Evolutionary conservation across 306 rosid genomes (phyloP), one percentile per base, ranked within the genome.

Genomic region (Datisca glomerata): DNA sequence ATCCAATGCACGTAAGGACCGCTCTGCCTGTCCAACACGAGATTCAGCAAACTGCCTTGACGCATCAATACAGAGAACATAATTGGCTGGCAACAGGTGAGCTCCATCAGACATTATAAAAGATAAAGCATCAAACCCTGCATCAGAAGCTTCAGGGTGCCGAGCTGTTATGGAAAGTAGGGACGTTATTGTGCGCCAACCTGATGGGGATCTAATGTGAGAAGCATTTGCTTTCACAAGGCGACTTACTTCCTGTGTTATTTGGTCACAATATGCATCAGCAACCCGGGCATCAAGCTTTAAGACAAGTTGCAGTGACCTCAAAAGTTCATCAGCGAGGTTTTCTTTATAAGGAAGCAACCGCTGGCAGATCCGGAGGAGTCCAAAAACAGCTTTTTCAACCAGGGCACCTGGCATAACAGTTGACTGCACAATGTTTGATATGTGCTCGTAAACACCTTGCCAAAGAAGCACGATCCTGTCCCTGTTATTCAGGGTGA

Each of bases 231-330:
- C 84, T 72, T 80, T 91, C 58, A 91, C 93, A 61, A 91, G 93
- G 53, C 95, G 96, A 48, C 78, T 73, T 54, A 91, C 86, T 80
- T 91, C 98, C 61, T 80, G 98, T 38, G 96, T 80, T 51, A 91
- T 91, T 60, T 91, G 98, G 49, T 91, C 98, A 58, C 98, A 80
- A 60, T 80, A 91, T 36, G 98, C 94, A 55, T 91, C 98, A 1
- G 91, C 93, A 41, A 91, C 96, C 46, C 95, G 92, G 49, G 96
- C 93, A 78, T 91, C 98, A 51, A 89, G 96, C 80, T 89, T 91
- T 63, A 73, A 45, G 56, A 84, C 93, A 61, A 91, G 96, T 66
- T 84, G 93, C 55, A 91, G 57, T 15, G 98, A 91, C 74, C 91
- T 78, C 64, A 91, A 66, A 57, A 91, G 92, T 50, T 91, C 98